Evolutionary conservation across 2,329 filamentous ascomycete genomes (phyloP).

Genomic region (Epichloe hybrida): DNA sequence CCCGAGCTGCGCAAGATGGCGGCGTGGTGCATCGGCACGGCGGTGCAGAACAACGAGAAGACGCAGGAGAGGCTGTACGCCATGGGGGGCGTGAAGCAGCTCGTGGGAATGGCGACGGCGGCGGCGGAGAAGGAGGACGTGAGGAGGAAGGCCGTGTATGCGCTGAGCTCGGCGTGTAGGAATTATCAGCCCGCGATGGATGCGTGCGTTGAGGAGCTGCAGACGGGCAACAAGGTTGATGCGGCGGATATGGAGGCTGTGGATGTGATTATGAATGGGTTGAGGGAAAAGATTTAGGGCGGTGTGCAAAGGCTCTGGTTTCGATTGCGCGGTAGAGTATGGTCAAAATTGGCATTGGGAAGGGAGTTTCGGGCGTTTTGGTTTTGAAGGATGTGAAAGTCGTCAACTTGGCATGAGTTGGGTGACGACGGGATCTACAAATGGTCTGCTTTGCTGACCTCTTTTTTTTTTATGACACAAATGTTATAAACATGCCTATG

Average conservation of each 20-base stretch:
- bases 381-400: conserved; percentile 3
- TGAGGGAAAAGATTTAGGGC: conserved; percentile 41
- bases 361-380: conserved; percentile 21
- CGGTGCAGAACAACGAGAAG: conserved; percentile 88
- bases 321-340: too few species aligned
- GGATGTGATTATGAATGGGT: conserved; percentile 55
- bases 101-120: conserved; percentile 47
- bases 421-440: neutral
- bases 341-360: conserved; percentile 13
- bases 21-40: conserved; percentile 88
- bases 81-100: conserved; percentile 55
- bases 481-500: conserved; percentile 21
- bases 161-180: conserved; percentile 70
- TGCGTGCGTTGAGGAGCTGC: conserved; percentile 47
- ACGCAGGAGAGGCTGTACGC: conserved; percentile 59
- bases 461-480: conserved; percentile 17
- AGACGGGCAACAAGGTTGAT: conserved; percentile 54
- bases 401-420: neutral
- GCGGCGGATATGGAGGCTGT: conserved; percentile 79
- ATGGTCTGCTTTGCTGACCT: neutral
- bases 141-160: conserved; percentile 78
- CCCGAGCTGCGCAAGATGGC: conserved; percentile 67
- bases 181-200: conserved; percentile 84
- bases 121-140: conserved; percentile 39
- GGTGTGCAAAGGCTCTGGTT: conserved; percentile 2